These are phyloP conservation scores for Trichoderma endophyticum DNA, from an alignment of 2,329 filamentous ascomycete genomes.

Conservation along the genomic window DNA sequence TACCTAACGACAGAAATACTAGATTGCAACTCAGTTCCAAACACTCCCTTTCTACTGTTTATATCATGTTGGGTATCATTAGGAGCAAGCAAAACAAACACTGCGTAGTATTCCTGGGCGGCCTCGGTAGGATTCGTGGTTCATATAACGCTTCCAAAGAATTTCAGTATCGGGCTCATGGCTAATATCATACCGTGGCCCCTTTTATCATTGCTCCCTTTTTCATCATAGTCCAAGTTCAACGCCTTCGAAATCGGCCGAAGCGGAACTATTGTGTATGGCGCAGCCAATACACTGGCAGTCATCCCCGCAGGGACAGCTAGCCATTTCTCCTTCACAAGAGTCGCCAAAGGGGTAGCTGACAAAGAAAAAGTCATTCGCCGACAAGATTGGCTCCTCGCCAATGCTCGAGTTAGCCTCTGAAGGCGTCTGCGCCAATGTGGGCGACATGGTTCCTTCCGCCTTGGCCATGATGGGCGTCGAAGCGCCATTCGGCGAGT, in stretches of 20 bases:
- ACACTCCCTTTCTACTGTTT: conserved; percentile 3
- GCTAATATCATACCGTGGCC: not conserved
- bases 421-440: conserved; percentile 45
- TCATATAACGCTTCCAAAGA: not conserved
- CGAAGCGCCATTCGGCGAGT: conserved; percentile 21
- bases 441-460: conserved; percentile 37
- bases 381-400: conserved; percentile 51
- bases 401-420: conserved; percentile 42
- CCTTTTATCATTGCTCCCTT: not conserved
- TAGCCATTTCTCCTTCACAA: conserved; percentile 48
- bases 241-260: not conserved
- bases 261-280: conserved; percentile 40
- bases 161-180: not conserved
- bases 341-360: conserved; percentile 48
- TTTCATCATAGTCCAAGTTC: not conserved
- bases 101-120: not conserved
- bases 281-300: conserved; percentile 57
- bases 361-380: conserved; percentile 59
- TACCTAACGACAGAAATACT: not conserved
- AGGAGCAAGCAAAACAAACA: not conserved
- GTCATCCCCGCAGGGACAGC: conserved; percentile 58
- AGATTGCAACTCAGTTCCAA: not conserved
- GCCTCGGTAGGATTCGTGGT: not conserved
- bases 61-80: not conserved
- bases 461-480: conserved; percentile 18